phyloP scores from a whole-genome alignment of 257 asterid genomes.

The Solanum tarapatanum region DNA sequence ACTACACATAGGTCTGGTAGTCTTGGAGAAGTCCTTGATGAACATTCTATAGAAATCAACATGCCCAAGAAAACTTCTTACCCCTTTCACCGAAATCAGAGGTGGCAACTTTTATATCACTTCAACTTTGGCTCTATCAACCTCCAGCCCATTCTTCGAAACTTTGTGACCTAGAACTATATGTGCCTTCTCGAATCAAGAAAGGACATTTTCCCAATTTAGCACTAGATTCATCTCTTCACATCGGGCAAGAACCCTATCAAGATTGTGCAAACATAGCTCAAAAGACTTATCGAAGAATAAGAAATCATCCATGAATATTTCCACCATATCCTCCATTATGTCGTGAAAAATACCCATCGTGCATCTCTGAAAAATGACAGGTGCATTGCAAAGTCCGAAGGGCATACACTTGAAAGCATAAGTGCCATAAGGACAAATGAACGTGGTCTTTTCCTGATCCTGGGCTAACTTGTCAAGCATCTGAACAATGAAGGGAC shows the following conservation, averaged over 20 bases:
- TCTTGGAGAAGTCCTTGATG: background rate
- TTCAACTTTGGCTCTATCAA: background rate
- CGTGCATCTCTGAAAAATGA: background rate
- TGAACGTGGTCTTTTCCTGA: background rate
- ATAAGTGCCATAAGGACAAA: background rate
- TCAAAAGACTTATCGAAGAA: background rate
- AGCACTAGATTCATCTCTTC: background rate
- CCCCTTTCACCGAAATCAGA: background rate
- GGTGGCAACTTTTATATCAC: background rate
- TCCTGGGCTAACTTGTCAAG: background rate
- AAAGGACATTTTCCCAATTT: background rate
- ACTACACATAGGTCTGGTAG: background rate
- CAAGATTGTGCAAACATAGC: background rate
- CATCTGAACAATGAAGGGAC: background rate
- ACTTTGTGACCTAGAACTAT: background rate
- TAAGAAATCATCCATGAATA: background rate
- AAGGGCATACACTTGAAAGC: background rate
- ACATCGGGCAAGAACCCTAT: background rate
- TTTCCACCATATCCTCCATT: background rate
- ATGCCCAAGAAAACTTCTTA: background rate
- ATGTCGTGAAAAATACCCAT: background rate
- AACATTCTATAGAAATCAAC: background rate
- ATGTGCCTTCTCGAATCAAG: background rate
- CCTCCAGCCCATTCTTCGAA: background rate
- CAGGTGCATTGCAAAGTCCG: background rate